Evolutionary conservation across 176 grass and related monocot genomes (phyloP).

Genomic region (Pontederia crassipes): DNA sequence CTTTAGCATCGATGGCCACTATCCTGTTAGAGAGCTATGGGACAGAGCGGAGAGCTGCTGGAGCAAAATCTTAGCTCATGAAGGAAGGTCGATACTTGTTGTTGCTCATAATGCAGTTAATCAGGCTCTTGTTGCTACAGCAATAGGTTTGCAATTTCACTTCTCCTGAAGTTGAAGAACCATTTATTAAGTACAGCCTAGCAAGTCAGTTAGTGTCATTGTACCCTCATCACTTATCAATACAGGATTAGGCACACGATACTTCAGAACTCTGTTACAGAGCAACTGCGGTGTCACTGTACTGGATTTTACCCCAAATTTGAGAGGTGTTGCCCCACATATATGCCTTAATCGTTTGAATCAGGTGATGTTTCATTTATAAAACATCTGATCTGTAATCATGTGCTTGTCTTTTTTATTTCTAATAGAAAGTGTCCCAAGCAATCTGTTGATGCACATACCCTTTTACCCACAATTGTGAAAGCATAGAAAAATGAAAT

Average conservation of each 20-base stretch:
- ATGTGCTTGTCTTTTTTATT: too few species aligned
- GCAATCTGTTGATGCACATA: too few species aligned
- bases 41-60: conserved; percentile 58
- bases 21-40: conserved; percentile 71
- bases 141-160: conserved; percentile 37
- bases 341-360: conserved; percentile 89
- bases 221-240: conserved; percentile 5
- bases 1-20: conserved; percentile 78
- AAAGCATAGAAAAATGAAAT: too few species aligned
- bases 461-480: too few species aligned
- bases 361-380: conserved; percentile 34
- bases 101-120: conserved; percentile 95
- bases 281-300: conserved; percentile 90
- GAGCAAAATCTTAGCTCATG: conserved; percentile 64
- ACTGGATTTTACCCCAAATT: conserved; percentile 64
- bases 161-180: background rate
- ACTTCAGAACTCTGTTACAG: conserved; percentile 80
- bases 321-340: conserved; percentile 30
- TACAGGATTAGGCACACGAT: conserved; percentile 56
- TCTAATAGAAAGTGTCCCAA: too few species aligned
- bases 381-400: background rate
- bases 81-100: conserved; percentile 76
- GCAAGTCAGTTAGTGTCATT: background rate
- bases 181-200: background rate
- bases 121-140: conserved; percentile 70